Conservation (phyloP, 495 filamentous ascomycete species). For the Neurospora sp. region DNA sequence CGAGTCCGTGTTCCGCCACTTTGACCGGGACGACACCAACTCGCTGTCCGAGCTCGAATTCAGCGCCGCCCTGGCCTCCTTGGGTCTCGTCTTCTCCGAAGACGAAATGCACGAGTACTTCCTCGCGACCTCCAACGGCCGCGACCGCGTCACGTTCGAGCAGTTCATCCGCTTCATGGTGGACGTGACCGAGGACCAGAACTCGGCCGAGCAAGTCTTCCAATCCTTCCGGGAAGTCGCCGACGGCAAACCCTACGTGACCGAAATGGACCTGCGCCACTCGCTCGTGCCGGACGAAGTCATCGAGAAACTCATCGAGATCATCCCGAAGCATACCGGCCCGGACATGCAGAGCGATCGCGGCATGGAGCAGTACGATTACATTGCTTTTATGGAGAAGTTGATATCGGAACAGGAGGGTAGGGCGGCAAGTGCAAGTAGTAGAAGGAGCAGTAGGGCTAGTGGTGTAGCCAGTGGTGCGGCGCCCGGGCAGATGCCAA, state of each 20-base stretch:
- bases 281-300: conserved; percentile 90
- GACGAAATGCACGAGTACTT: conserved; percentile 95
- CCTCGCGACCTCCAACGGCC: conserved; percentile 61
- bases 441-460: not conserved
- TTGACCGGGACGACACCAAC: conserved; percentile 88
- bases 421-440: not conserved
- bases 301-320: conserved; percentile 80
- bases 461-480: not conserved
- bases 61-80: conserved; percentile 81
- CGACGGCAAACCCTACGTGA: conserved; percentile 97
- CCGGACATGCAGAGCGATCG: conserved; percentile 72
- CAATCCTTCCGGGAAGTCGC: conserved; percentile 95
- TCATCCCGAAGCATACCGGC: conserved; percentile 72
- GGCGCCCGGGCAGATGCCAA: not conserved
- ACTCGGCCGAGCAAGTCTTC: conserved; percentile 95
- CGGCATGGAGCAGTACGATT: conserved; percentile 73
- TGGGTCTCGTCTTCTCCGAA: conserved; percentile 90
- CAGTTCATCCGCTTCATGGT: conserved; percentile 99
- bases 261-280: conserved; percentile 91
- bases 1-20: conserved; percentile 94
- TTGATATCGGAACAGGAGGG: conserved; percentile 36
- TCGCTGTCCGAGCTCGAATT: conserved; percentile 91
- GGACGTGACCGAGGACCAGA: conserved; percentile 94
- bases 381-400: conserved; percentile 85
- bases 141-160: conserved; percentile 80